Conservation (phyloP, 1,284 basidiomycete species). For the Ganoderma multipileum region DNA sequence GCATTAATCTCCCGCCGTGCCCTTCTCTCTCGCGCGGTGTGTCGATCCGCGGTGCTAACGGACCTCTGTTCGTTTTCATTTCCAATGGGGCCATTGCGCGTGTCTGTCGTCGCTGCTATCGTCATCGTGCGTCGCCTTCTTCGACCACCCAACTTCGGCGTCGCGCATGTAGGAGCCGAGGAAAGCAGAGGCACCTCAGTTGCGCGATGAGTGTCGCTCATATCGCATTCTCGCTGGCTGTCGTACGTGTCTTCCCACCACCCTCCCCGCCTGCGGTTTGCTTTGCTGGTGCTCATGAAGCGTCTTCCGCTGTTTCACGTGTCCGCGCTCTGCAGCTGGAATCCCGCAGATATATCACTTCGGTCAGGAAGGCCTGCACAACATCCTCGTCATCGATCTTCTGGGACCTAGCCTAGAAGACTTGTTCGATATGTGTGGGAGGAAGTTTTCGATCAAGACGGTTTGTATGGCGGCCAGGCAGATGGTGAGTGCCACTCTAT, state of each 20-base stretch:
- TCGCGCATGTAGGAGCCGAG: conserved; percentile 77
- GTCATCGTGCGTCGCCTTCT: no score
- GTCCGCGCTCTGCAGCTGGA: conserved; percentile 60
- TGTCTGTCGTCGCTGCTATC: conserved; percentile 12
- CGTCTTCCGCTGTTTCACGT: neutral
- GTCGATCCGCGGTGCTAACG: conserved; percentile 8
- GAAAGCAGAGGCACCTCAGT: conserved; percentile 95
- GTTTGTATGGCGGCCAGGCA: conserved; percentile 97
- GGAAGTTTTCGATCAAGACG: conserved; percentile 95
- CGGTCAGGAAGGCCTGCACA: conserved; percentile 97
- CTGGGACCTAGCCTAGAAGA: conserved; percentile 94
- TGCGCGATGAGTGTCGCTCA: conserved; percentile 95
- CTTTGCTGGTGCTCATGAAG: neutral
- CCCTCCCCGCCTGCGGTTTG: neutral
- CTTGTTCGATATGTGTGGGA: conserved; percentile 94
- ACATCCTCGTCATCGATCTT: conserved; percentile 96
- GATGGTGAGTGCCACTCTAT: conserved; percentile 69
- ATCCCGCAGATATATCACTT: conserved; percentile 98
- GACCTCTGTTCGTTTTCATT: conserved; percentile 9
- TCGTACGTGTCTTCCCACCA: conserved; percentile 61
- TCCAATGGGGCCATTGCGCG: conserved; percentile 3
- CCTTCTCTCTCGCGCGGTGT: neutral
- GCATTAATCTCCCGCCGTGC: conserved; percentile 8
- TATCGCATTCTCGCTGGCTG: conserved; percentile 96
- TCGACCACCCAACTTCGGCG: neutral